Evolutionary conservation across 1,284 basidiomycete species (phyloP), one percentile per base, ranked within the genome.

Genomic region (Pseudozyma tsukubaensis): DNA sequence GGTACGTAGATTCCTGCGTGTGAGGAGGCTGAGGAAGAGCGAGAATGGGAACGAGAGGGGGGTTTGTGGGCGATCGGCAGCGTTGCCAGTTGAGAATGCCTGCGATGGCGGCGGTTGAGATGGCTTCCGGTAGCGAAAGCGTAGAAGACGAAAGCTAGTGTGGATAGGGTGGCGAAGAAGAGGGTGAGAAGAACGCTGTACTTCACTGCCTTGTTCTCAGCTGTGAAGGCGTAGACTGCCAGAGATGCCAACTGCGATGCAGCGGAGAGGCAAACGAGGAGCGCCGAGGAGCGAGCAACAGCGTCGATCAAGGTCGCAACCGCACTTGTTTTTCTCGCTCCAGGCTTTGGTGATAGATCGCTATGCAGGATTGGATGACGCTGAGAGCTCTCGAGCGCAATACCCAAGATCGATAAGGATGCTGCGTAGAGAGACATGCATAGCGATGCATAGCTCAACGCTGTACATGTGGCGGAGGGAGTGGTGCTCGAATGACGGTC

Each of bases 1-100:
- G 58, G 54, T 0, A 57, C 18, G 49, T 53, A 49, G 8, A 35
- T 49, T 18, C 40, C 62, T 10, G 39, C 34, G 40, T 60, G 65
- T 0, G 59, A 67, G 2, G 65, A 61, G 14, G n/a, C 3, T 13
- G 51, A 54, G 1, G 56, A 53, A 24, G 47, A 45, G 11, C 24
- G 32, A n/a, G 16, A 50, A 10, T 1, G 53, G 18, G 24, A 40
- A 32, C 47, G 32, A n/a, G 47, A 21, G 16, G 37, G 50, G 13
- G 37, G 44, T 37, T 32, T 29, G 12, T 42, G 3, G 10, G 47
- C 34, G 55, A 49, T 50, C 1, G 55, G 47, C 19, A 58, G 55
- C 1, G 47, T 50, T 1, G 47, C 29, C 16, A 16, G 9, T 40
- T 54, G 19, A n/a, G n/a, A n/a, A n/a, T n/a, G n/a, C n/a, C n/a